Evolutionary conservation across 2,329 filamentous ascomycete genomes (phyloP).

Genomic region (Colletotrichum sp.): DNA sequence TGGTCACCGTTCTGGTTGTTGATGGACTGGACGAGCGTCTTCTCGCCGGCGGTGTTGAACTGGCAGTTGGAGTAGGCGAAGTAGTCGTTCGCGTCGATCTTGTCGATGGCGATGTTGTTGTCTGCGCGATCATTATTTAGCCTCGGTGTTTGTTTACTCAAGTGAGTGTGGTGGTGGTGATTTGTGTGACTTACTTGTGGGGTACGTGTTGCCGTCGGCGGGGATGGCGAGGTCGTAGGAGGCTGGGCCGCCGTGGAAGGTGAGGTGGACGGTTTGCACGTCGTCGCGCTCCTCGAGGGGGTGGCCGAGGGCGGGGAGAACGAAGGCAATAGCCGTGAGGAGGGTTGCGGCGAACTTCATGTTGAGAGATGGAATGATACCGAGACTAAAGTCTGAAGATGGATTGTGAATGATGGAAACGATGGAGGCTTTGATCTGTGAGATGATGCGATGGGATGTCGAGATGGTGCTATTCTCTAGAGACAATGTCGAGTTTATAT

Average conservation of each 20-base stretch:
- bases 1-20: constrained; percentile 37
- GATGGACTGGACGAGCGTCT: constrained; percentile 36
- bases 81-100: constrained; percentile 49
- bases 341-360: constrained; percentile 26
- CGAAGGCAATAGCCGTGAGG: constrained; percentile 4
- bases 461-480: background rate
- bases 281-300: constrained; percentile 29
- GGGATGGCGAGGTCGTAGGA: constrained; percentile 46
- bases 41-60: constrained; percentile 42
- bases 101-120: constrained; percentile 40
- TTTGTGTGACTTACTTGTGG: constrained; percentile 36
- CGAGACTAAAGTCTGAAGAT: background rate
- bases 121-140: constrained; percentile 30
- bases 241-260: constrained; percentile 46
- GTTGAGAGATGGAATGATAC: background rate
- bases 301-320: constrained; percentile 1
- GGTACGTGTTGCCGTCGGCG: constrained; percentile 42
- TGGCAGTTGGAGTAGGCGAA: constrained; percentile 45
- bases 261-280: constrained; percentile 44
- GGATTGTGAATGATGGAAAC: background rate
- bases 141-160: background rate
- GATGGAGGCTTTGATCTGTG: background rate
- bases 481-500: background rate
- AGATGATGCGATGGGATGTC: background rate
- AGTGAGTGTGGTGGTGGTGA: background rate